Evolutionary conservation across 352 stramenopile species (phyloP), one percentile per base, ranked within the genome.

Genomic region (Elongisporangium undulatum): DNA sequence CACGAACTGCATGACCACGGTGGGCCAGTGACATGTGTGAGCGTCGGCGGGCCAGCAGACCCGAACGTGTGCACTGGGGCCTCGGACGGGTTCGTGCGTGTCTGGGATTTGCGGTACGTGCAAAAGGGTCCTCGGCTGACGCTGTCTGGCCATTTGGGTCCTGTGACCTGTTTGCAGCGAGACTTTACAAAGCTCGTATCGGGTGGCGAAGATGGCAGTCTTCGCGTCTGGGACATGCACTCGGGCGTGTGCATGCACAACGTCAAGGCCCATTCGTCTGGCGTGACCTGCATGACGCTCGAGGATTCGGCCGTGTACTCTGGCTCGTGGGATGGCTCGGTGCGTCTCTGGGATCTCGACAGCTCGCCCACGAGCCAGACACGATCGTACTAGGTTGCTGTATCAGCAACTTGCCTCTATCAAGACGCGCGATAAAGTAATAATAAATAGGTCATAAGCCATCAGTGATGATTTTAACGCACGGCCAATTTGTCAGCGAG

Each of bases 141-240:
- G 8, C 62, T 93, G 4, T 49, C 67, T 48, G 76, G 80, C 4
- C 83, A 92, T 26, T 41, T 48, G 0, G 83, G 85, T 0, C 65
- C 67, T 6, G 71, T 95, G 23, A 85, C 80, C 29, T 77, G 75
- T 54, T 67, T 95, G 15, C 78, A 91, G 57, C 79, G 83, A 8
- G 85, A 95, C 58, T 93, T 93, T 52, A 90, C 83, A 34, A 85
- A 84, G 51, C 68, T 95, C 29, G 76, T 95, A 13, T 95, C 85
- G 0, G 82, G 74, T 22, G 78, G 83, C 57, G 84, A 93, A 55
- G 85, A 95, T 55, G 83, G 84, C 16, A 75, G 62, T 60, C 38
- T 95, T 22, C 77, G 80, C 23, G 72, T 90, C 24, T 93, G 81
- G 85, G 80, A 93, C 66, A 85, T 93, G 68, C 82, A 91, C 62